Evolutionary conservation across 306 rosid genomes (phyloP).

Genomic region (Cucurbita pepo): DNA sequence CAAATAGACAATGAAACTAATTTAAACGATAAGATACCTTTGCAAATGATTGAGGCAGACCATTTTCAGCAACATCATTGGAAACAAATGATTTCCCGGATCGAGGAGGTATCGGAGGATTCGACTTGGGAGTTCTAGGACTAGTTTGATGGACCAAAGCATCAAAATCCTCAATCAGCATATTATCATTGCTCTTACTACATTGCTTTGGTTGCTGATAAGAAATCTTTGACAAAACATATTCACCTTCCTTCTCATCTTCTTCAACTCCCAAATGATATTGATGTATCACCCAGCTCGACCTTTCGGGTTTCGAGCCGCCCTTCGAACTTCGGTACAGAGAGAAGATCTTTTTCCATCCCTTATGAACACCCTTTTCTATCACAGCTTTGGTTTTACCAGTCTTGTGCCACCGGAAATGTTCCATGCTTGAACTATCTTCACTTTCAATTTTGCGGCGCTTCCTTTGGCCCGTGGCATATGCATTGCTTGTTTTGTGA

Average conservation of each 20-base stretch:
- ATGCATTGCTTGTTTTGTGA: slow-evolving; percentile 60
- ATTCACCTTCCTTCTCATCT: slow-evolving; percentile 67
- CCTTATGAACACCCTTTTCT: slow-evolving; percentile 29
- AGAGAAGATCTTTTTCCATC: slow-evolving; percentile 82
- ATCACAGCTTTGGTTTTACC: slow-evolving; percentile 33
- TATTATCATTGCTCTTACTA: slow-evolving; percentile 25
- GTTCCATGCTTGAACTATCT: slow-evolving; percentile 13
- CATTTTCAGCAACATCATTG: slow-evolving; percentile 21
- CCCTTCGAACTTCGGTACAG: slow-evolving; percentile 47
- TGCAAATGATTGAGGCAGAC: slow-evolving; percentile 12
- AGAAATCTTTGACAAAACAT: slow-evolving; percentile 61
- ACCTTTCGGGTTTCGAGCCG: slow-evolving; percentile 42
- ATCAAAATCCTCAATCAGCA: slow-evolving; percentile 28
- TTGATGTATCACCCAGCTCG: slow-evolving; percentile 87
- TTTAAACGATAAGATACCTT: slow-evolving; percentile 22
- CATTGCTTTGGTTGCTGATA: slow-evolving; percentile 43
- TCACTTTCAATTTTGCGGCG: slow-evolving; percentile 36
- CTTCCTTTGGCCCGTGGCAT: slow-evolving; percentile 58
- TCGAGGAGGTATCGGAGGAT: slow-evolving; percentile 52
- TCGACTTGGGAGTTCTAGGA: slow-evolving; percentile 60
- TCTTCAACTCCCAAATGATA: slow-evolving; percentile 69
- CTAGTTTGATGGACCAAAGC: slow-evolving; percentile 22
- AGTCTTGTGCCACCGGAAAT: slow-evolving; percentile 51
- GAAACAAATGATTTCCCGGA: slow-evolving; percentile 17
- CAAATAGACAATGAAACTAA: neutral